Base-by-base conservation (phyloP, 2,329 filamentous ascomycete genomes). In the Arachnomyces sp. region DNA sequence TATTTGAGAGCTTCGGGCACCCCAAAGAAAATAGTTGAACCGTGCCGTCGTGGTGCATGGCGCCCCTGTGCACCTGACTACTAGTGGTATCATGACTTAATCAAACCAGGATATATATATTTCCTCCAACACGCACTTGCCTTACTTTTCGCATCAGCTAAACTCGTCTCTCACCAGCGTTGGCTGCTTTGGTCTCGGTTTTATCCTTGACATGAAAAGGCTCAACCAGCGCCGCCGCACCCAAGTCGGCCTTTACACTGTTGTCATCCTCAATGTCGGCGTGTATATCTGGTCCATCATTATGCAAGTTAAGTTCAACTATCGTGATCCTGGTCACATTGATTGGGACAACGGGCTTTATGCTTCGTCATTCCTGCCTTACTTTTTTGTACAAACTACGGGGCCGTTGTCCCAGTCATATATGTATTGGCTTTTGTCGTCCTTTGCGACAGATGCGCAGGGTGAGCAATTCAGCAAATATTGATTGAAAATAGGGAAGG, bases 241-340 rank as follows among this genome's bases (percentile, higher is more conserved):
- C 12, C 67, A 71, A 42, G 43, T 66, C 3, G 68, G 67, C 34
- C 59, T 72, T 5, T 64, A 64, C 43, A 64, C 57, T 2, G 66
- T 71, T 4, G 61, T 68, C 2, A 51, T 65, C n/a, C 59, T 68
- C 7, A 72, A 71, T 33, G 44, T 66, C 3, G 68, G 64, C n/a
- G 68, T 70, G 0, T 71, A 71, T 38, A 66, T 71, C 43, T 71
- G 68, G 68, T 70, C 67, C 1, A 69, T 71, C 38, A 54, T 68
- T 14, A 71, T 71, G 61, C 66, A 71, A 45, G 53, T 52, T 7
- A 52, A 50, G 15, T 71, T 71, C 46, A 60, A 65, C 28, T 43
- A 31, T 20, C 38, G 56, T 2, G 47, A 58, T 32, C 68, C 68
- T 0, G 66, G 66, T 1, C 55, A 64, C 9, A 70, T 71, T 16